Evolutionary conservation across 331 rosid genomes (phyloP).

Genomic region (Ulmus americana): DNA sequence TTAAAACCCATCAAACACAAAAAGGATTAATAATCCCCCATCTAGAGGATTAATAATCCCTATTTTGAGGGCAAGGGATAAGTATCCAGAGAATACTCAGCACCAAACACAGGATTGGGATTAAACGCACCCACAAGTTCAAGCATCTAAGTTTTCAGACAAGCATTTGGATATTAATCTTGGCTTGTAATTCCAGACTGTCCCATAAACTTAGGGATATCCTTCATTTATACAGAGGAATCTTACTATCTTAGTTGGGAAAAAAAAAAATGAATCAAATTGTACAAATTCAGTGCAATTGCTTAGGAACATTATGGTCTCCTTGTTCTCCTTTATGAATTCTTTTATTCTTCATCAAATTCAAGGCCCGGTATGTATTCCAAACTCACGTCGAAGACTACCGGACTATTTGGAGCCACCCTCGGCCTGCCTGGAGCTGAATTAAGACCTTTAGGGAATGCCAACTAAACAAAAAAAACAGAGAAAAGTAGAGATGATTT

Average conservation of each 20-base stretch:
- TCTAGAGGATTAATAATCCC: too few species aligned
- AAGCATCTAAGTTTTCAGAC: too few species aligned
- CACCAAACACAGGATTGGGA: too few species aligned
- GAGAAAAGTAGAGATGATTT: not conserved
- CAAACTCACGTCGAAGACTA: conserved; percentile 81
- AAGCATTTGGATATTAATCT: too few species aligned
- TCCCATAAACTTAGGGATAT: not conserved
- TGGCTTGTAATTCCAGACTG: not conserved
- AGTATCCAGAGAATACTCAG: too few species aligned
- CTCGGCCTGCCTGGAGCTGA: conserved; percentile 99
- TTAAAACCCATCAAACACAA: too few species aligned
- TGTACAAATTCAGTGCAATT: not conserved
- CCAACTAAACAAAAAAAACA: conserved; percentile 49
- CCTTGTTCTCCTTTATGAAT: not conserved
- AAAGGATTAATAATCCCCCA: too few species aligned
- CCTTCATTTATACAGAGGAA: not conserved
- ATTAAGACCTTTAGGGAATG: conserved; percentile 85
- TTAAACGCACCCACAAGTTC: too few species aligned
- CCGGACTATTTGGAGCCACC: conserved; percentile 92
- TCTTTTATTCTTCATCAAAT: conserved; percentile 42
- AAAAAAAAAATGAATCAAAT: not conserved
- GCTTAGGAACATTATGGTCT: not conserved
- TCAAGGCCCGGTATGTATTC: conserved; percentile 83
- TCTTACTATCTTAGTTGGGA: not conserved
- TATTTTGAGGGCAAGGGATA: too few species aligned